Base-by-base conservation (phyloP, 2,329 filamentous ascomycete genomes). In the Pyrenophora seminiperda region DNA sequence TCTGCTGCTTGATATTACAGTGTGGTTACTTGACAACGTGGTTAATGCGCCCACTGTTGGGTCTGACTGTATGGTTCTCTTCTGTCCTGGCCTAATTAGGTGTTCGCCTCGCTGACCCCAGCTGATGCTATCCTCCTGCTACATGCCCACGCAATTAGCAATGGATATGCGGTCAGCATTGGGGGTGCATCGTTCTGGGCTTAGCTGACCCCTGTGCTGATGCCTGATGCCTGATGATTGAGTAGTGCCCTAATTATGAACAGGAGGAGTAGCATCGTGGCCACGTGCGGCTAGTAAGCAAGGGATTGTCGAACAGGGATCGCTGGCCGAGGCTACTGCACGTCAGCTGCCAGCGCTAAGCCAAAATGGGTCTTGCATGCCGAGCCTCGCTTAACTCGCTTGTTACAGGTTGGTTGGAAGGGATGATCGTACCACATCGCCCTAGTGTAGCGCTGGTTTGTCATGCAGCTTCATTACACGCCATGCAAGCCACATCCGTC, bases 401-500 rank as follows among this genome's bases (percentile, higher is more conserved):
- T 45, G 33, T 37, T 36, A 34, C 30, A 29, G 7, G 30, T 34
- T 36, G 13, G 19, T 22, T 40, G 18, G 17, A 22, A 34, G 36
- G 17, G 20, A 41, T 44, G 30, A 29, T 38, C 14, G 27, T 39
- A 20, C 5, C 3, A 14, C 5, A 11, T 27, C 17, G 30, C 17
- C 15, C 31, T 15, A 17, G 38, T 42, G 32, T 41, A 41, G 37
- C 24, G 36, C 15, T 34, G 14, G 20, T 34, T 34, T 41, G 41
- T 36, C 37, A 47, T 15, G 37, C 45, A 36, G 22, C 20, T 42
- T 7, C n/a, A 31, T 39, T 41, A 31, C 34, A 40, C 31, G 48
- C 22, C 38, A 37, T 51, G 36, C 48, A 51, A 46, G 41, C 41
- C 29, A 51, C 43, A 14, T 41, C 42, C 24, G 18, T 37, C 20